Conservation (phyloP, 192 early-diverging fungal species). For the Physocladia obscura region DNA sequence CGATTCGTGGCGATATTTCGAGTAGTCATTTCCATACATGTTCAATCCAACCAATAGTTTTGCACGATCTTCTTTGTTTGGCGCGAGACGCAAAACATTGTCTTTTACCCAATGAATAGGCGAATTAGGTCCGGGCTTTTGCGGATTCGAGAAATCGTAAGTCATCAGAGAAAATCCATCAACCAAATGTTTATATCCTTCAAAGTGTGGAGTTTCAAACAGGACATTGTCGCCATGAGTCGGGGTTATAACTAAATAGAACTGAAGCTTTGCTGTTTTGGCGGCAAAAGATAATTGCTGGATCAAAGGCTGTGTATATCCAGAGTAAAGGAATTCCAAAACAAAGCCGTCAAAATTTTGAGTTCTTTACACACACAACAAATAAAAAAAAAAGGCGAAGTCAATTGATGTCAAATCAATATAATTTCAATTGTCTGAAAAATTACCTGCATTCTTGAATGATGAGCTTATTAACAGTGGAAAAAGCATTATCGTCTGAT, state of each 20-base stretch:
- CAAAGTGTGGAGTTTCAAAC: conserved; percentile 9
- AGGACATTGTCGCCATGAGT: not conserved
- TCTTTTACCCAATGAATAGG: conserved; percentile 23
- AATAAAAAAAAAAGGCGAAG: not conserved
- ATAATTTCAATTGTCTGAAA: too few relatives aligned
- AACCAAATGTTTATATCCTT: conserved; percentile 26
- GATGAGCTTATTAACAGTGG: not conserved
- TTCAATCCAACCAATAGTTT: conserved; percentile 32
- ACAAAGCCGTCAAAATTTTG: conserved; percentile 29
- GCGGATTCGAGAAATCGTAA: conserved; percentile 24
- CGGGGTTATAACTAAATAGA: conserved; percentile 26
- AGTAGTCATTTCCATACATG: conserved; percentile 30
- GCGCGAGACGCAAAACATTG: conserved; percentile 17
- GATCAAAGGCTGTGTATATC: conserved; percentile 18
- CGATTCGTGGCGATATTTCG: not conserved
- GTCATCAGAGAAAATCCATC: conserved; percentile 34
- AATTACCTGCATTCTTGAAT: conserved; percentile 24
- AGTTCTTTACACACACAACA: not conserved
- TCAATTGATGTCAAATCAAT: not conserved
- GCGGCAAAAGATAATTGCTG: not conserved
- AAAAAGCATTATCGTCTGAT: not conserved
- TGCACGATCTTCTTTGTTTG: not conserved
- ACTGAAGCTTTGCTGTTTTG: not conserved
- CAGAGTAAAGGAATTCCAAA: conserved; percentile 15
- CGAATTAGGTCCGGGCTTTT: conserved; percentile 26